Base-by-base conservation (phyloP, 352 stramenopile species). In the Pythium aphanidermatum region DNA sequence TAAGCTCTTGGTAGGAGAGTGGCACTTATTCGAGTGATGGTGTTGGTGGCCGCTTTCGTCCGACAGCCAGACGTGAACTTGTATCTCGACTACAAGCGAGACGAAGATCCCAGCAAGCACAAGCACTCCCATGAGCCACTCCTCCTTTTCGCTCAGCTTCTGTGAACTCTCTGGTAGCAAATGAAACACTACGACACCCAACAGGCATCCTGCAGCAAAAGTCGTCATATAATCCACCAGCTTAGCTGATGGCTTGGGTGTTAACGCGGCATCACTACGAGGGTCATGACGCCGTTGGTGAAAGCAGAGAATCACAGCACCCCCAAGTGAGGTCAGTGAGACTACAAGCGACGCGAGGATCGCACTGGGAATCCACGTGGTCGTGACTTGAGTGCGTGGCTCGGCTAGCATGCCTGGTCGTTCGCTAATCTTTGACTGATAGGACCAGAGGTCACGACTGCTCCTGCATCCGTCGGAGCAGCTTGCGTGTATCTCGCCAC, bases 161-260 rank as follows among this genome's bases (percentile, higher is more conserved):
- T 45, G 48, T 6, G 57, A 51, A 5, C 60, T 57, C 54, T 74
- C 64, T 4, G 52, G 60, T 21, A 65, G 68, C 36, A 74, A 38
- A 45, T 70, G 64, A 34, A 74, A 74, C 11, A 65, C 56, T 4
- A 65, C 56, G 42, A 74, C 64, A 12, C 55, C 64, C 9, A 74
- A 30, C 39, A 74, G 38, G 42, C 64, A 74, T 10, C 58, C 53
- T 0, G 57, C 48, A 1, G 43, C 58, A 14, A 67, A 65, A 20
- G 41, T 69, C 32, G 48, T 60, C 51, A 60, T 69, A 51, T 60
- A 68, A 36, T 65, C 50, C 21, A 63, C 55, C 16, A 65, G n/a
- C n/a, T n/a, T n/a, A n/a, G n/a, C n/a, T n/a, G n/a, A n/a, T n/a
- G n/a, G n/a, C n/a, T n/a, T n/a, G n/a, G n/a, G n/a, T n/a, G n/a